Evolutionary conservation across 164 flowering plant species (phyloP), one percentile per base, ranked within the genome.

Genomic region (Cinnamomum chago): DNA sequence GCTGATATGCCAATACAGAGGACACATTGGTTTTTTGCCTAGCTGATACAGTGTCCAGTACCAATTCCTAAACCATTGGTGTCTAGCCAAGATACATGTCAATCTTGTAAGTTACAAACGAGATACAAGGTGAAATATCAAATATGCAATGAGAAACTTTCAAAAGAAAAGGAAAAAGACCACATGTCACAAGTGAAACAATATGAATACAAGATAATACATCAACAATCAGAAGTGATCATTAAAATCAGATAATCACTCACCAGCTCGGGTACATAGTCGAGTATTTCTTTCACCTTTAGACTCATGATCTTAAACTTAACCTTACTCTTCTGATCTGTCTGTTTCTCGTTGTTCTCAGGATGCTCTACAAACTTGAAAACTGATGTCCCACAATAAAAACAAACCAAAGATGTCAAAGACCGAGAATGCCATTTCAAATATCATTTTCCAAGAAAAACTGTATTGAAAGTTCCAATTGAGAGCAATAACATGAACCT

Each of bases 281-380:
- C 98, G 40, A 82, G 80, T 66, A 86, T 92, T 60, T 72, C 89
- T 76, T 85, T 90, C 78, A 91, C 94, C 80, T 95, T 95, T 55
- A 95, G 76, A 75, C 97, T 93, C 91, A 93, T 79, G 51, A 95
- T 95, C 84, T 91, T 93, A 79, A 95, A 95, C 83, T 93, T 93
- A 66, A 86, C 97, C 79, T 85, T 90, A 82, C 86, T 84, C 85
- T 88, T 93, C 83, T 86, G 89, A 74, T 90, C 92, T 3, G 81
- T 15, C 40, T 69, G 86, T 77, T 88, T 93, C 73, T 92, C 95
- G 78, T 88, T 88, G 84, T 88, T 94, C 78, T 92, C 95, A 12
- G 98, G 97, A 17, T 79, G 92, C 85, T 95, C 97, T 82, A 93
- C 93, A 77, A 91, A 93, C 87, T 93, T 95, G 86, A 93, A 95